phyloP scores from a whole-genome alignment of 352 stramenopile genomes.

The Phytophthora citricola region DNA sequence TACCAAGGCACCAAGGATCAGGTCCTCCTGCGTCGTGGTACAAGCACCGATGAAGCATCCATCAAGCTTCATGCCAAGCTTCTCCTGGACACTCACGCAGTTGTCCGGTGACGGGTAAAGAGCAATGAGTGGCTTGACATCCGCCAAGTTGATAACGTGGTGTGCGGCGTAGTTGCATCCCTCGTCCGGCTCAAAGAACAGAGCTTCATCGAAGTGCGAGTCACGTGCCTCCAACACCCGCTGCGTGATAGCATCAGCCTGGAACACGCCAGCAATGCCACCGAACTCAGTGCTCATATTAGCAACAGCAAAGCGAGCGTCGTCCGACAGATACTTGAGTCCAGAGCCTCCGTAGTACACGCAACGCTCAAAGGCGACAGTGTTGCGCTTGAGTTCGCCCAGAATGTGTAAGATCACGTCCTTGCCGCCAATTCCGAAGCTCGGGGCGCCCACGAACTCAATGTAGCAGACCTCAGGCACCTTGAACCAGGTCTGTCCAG shows the following conservation, averaged over 20 bases:
- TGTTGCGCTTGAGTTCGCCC: conserved; percentile 84
- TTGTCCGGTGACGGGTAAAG: conserved; percentile 86
- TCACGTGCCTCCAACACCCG: conserved; percentile 58
- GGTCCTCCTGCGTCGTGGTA: conserved; percentile 82
- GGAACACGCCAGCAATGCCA: conserved; percentile 82
- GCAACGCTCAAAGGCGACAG: conserved; percentile 79
- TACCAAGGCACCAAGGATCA: conserved; percentile 81
- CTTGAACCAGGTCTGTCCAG: conserved; percentile 88
- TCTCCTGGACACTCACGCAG: conserved; percentile 72
- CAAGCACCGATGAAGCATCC: conserved; percentile 87
- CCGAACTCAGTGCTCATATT: conserved; percentile 90
- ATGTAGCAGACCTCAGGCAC: conserved; percentile 82
- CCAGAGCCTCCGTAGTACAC: conserved; percentile 80
- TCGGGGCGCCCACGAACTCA: conserved; percentile 72
- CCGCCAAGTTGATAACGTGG: conserved; percentile 75
- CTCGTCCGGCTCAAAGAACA: conserved; percentile 73
- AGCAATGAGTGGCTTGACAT: conserved; percentile 69
- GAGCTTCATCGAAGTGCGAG: conserved; percentile 71
- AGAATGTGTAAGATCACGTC: conserved; percentile 86
- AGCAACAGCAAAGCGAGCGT: conserved; percentile 80
- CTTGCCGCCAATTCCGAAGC: conserved; percentile 81
- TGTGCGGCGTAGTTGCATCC: conserved; percentile 78
- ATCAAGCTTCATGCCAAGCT: conserved; percentile 79
- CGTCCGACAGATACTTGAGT: conserved; percentile 70
- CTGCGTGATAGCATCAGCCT: conserved; percentile 76